phyloP scores from a whole-genome alignment of 345 rosid genomes.

The Moricandia moricandioides region DNA sequence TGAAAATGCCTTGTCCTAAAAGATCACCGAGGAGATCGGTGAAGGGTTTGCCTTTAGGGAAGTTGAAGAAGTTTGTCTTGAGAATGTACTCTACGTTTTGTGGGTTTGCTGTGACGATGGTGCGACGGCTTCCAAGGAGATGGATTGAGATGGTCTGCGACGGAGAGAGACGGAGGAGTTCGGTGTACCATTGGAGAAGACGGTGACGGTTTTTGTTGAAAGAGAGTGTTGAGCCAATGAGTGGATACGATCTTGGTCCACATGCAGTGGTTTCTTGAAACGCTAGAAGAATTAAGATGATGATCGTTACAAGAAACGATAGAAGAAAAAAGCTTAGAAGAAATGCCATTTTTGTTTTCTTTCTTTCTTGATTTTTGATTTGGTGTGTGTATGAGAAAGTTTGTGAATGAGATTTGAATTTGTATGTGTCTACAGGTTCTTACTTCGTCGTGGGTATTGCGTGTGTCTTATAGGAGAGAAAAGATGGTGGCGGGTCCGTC shows the following conservation, averaged over 20 bases:
- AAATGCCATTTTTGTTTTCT: constrained; percentile 2
- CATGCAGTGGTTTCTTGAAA: not conserved
- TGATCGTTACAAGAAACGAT: not conserved
- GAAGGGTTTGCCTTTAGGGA: constrained; percentile 70
- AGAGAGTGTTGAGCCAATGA: constrained; percentile 25
- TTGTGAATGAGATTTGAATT: not conserved
- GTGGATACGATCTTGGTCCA: constrained; percentile 26
- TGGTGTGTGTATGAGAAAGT: not conserved
- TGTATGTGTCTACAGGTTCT: not conserved
- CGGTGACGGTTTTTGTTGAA: constrained; percentile 34
- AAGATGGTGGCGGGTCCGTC: constrained; percentile 9
- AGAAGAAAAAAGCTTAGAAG: not conserved
- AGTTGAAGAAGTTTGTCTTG: constrained; percentile 54
- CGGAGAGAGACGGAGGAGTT: constrained; percentile 21
- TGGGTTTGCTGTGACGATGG: constrained; percentile 54
- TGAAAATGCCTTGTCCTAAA: constrained; percentile 65
- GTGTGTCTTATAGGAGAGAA: constrained; percentile 6
- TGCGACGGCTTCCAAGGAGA: constrained; percentile 38
- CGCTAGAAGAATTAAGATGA: not conserved
- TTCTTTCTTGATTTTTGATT: not conserved
- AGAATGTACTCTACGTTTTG: constrained; percentile 61
- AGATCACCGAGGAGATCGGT: constrained; percentile 58
- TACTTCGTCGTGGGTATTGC: constrained; percentile 14
- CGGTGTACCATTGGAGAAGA: constrained; percentile 29
- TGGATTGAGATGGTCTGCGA: constrained; percentile 17